Evolutionary conservation across 2,329 filamentous ascomycete species (phyloP).

Genomic region (Botrytis hyacinthi): DNA sequence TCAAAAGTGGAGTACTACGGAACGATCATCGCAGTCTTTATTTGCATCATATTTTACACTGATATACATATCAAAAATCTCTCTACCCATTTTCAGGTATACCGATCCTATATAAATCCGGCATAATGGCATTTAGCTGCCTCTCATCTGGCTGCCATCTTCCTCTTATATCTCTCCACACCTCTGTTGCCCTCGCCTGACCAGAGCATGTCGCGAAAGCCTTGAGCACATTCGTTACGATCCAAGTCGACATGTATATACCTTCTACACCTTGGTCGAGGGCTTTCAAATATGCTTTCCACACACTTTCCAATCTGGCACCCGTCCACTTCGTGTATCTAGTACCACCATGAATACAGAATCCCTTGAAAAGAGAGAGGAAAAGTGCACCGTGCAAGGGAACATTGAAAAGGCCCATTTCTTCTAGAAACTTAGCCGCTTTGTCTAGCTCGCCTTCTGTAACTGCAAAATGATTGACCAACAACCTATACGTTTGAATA

Average conservation of each 20-base stretch:
- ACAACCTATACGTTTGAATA: constrained; percentile 72
- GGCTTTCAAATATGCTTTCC: constrained; percentile 60
- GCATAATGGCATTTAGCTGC: constrained; percentile 37
- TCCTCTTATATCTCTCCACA: constrained; percentile 37
- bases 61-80: constrained; percentile 4
- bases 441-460: constrained; percentile 68
- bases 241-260: constrained; percentile 57
- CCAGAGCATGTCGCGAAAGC: constrained; percentile 56
- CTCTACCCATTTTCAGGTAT: constrained; percentile 6
- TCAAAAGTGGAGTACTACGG: background rate
- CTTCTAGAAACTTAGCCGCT: constrained; percentile 69
- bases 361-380: constrained; percentile 78
- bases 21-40: background rate
- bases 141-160: constrained; percentile 36
- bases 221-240: constrained; percentile 58
- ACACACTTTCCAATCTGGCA: constrained; percentile 64
- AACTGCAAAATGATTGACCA: constrained; percentile 72
- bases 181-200: constrained; percentile 31
- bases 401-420: constrained; percentile 72
- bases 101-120: constrained; percentile 23
- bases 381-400: constrained; percentile 75
- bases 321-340: constrained; percentile 69
- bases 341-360: constrained; percentile 67
- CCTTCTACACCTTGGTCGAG: constrained; percentile 46
- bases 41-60: constrained; percentile 7